Evolutionary conservation across 495 filamentous ascomycete genomes (phyloP), one percentile per base, ranked within the genome.

Genomic region (Lasiosphaeria hispida): DNA sequence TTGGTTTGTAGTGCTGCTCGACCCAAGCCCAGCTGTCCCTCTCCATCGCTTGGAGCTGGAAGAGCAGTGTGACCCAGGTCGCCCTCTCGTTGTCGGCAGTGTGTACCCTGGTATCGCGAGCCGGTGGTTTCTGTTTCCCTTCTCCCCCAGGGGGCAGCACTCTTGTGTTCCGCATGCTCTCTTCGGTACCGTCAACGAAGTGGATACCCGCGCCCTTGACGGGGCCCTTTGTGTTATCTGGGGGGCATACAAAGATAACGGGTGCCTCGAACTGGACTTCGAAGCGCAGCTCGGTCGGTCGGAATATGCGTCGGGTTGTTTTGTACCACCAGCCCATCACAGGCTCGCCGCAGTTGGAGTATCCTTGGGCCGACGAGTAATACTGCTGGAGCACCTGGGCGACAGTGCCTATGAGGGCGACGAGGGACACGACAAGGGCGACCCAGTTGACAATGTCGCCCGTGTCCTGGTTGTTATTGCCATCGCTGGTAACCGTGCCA

Each of bases 201-300:
- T 61, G 57, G 7, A 79, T 74, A 0, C 54, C 38, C 59, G 65
- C 62, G 10, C 49, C 55, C 40, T 55, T 48, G 15, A 79, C 69
- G 10, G 77, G 77, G 7, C 75, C 74, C 0, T 62, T 62, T 3
- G 45, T 47, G 61, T 80, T 80, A n/a, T 37, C 61, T 3, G 76
- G 67, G 2, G 66, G 62, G 18, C 71, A 76, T 14, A 78, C 71
- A 39, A 82, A 79, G 36, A 82, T 73, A 35, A 80, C 72, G 19
- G 79, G 79, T 0, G 76, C 69, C 52, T 80, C 71, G 63, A 78
- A 80, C 14, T 71, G 67, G 18, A 80, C 77, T 53, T 82, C 78
- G 51, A 80, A 77, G 11, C 79, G 71, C 8, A 82, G 67, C 65
- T 82, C 77, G 11, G 52, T 50, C 23, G 55, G 55, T 3, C 69